Percentiles rank a stretch among this genome's conserved stretches.
Conservation (phyloP, 768 basidiomycete species). For the Neoboletus subvelutipes region DNA sequence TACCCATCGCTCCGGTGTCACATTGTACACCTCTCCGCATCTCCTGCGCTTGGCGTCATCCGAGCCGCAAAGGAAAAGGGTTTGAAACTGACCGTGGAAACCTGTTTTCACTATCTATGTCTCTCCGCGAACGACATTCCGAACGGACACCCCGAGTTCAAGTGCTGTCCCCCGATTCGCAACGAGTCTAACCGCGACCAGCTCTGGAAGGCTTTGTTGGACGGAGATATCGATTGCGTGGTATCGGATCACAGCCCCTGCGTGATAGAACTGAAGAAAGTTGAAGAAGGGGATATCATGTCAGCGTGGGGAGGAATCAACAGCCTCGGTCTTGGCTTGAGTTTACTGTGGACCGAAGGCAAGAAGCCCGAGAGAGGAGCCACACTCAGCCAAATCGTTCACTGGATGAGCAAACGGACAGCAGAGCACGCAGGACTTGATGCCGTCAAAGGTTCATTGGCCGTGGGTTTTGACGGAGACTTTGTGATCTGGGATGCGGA, state of each 20-base stretch:
- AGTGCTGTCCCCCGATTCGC: constrained; percentile 95
- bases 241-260: constrained; percentile 98
- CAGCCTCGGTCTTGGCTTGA: constrained; percentile 85
- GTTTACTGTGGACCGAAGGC: constrained; percentile 87
- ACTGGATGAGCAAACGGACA: constrained; percentile 74
- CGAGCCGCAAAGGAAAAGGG: constrained; percentile 64
- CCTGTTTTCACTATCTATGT: constrained; percentile 95
- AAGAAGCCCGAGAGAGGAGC: constrained; percentile 50
- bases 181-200: constrained; percentile 65
- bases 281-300: constrained; percentile 81
- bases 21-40: constrained; percentile 93
- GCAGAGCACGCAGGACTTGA: constrained; percentile 80
- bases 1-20: constrained; percentile 79
- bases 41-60: constrained; percentile 76
- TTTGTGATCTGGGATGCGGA: constrained; percentile 80
- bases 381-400: constrained; percentile 56
- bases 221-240: constrained; percentile 86
- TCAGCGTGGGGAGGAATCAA: constrained; percentile 94
- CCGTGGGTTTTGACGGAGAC: constrained; percentile 80
- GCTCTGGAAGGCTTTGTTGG: constrained; percentile 79
- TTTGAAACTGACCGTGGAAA: constrained; percentile 85
- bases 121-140: constrained; percentile 74
- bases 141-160: constrained; percentile 78
- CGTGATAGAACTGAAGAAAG: constrained; percentile 72
- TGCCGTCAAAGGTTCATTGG: constrained; percentile 67